Base-by-base conservation (phyloP, 2,329 filamentous ascomycete species). In the Thielaviopsis punctulata region DNA sequence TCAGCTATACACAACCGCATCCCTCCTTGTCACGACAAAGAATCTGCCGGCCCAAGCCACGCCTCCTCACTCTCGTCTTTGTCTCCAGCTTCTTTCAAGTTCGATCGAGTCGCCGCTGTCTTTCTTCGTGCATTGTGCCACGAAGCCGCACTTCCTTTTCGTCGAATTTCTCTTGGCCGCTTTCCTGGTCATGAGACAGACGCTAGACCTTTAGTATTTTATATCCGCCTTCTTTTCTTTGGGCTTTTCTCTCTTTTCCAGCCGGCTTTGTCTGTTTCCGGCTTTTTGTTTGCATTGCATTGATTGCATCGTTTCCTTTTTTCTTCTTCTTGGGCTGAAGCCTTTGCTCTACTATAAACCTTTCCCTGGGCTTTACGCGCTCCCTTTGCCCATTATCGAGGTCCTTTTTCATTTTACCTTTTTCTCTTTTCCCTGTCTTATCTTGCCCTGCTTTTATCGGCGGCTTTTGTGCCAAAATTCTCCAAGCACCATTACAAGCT, bases 251-350 rank as follows among this genome's bases (percentile, higher is more conserved):
- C 33, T 48, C 44, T 30, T 19, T 22, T 15, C n/a, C n/a, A n/a
- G n/a, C n/a, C n/a, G 13, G 4, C 30, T 36, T 19, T 41, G 9
- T 51, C 45, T 39, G 10, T 8, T 33, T 52, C 45, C 24, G 30
- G 45, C 49, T 49, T 39, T 44, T 25, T 36, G 25, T 18, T 36
- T 45, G 45, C 24, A 46, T 54, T 47, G 41, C 48, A 48, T 44
- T 51, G 27, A 45, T 44, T 51, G 27, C 41, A 48, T 51, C 43
- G 49, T 48, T 54, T 49, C 39, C 43, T 45, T 44, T 43, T 19
- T 45, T 45, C 33, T 43, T 23, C 25, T 41, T 50, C 30, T 10
- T 27, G 25, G 10, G 5, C 25, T 27, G 5, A 6, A 27, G 25
- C 5, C 25, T 27, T 10, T 27, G 25, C 25, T 54, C 33, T 33